Base-by-base conservation (phyloP, 2,329 filamentous ascomycete genomes). In the Coleophoma crateriformis region DNA sequence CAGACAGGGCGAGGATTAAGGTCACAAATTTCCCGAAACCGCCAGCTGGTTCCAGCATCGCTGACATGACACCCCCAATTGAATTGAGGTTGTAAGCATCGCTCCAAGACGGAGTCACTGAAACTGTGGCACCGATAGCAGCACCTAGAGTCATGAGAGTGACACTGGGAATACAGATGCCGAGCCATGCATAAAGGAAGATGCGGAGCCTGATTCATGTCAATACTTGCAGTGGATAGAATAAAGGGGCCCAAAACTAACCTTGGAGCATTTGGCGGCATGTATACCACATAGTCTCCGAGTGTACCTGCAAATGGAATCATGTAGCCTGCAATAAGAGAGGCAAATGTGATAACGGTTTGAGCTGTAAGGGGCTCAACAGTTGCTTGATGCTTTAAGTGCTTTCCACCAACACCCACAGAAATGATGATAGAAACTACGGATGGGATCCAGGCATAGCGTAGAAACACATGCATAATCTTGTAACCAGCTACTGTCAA, bases 1-100 rank as follows among this genome's bases (percentile, higher is more conserved):
- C 62, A 1, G 75, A 77, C 39, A 82, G 69, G 6, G 77, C 72
- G 17, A 84, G 71, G 8, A 84, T 61, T 2, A 84, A 79, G 2
- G 80, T 74, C 15, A 84, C 67, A 55, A 85, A 84, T 54, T 79
- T 78, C 50, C 81, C 81, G 55, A 85, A 84, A 0, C 78, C 78
- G 43, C 79, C 78, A 0, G 74, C 75, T 3, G 76, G 74, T 2
- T 70, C 65, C 1, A 84, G 69, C 77, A 85, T 84, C 38, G 76
- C 78, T 8, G 74, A 74, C 13, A 85, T 68, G 4, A 82, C 75
- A 42, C 81, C 81, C 22, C 81, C 81, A 1, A 81, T 75, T 5
- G 74, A 72, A 35, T 74, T 78, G 41, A 66, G 57, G 2, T 75
- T 68, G 59, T 83, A 82, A 3, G 71, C 78, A 3, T 67, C 70